Evolutionary conservation across 495 filamentous ascomycete genomes (phyloP).

Genomic region (Penicillium coffeae): DNA sequence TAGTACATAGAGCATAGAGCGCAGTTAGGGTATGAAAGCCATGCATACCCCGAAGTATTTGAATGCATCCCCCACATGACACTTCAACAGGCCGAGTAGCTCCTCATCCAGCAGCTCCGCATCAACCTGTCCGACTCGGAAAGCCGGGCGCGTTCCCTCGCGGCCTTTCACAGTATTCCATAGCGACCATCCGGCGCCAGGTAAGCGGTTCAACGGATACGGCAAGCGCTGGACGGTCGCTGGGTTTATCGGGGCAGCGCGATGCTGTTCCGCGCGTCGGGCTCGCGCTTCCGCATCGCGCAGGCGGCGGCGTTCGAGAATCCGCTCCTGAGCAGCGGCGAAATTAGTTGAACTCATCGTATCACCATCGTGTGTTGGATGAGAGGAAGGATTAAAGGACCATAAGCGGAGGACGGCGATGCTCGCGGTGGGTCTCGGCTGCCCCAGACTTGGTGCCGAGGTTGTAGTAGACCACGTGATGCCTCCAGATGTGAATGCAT

Average conservation of each 20-base stretch:
- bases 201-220: constrained; percentile 59
- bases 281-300: constrained; percentile 61
- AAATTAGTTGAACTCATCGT: constrained; percentile 76
- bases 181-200: constrained; percentile 50
- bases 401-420: constrained; percentile 12
- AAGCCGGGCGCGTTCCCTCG: constrained; percentile 77
- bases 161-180: constrained; percentile 72
- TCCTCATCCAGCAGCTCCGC: constrained; percentile 95
- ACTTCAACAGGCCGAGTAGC: constrained; percentile 76
- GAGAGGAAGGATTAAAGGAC: constrained; percentile 3
- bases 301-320: constrained; percentile 70
- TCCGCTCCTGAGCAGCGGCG: constrained; percentile 77
- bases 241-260: constrained; percentile 54
- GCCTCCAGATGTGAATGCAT: not conserved
- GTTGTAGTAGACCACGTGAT: constrained; percentile 29
- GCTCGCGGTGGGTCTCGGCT: constrained; percentile 22
- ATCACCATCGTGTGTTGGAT: constrained; percentile 30
- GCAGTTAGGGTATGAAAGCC: not conserved
- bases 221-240: constrained; percentile 55
- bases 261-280: constrained; percentile 51
- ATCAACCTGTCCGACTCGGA: constrained; percentile 94
- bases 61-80: constrained; percentile 82
- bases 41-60: constrained; percentile 70
- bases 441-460: constrained; percentile 37
- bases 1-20: not conserved